A percentile compares a stretch with the other conserved stretches of the same genome.
Conservation (phyloP, 768 basidiomycete genomes). For the Naganishia randhawae region DNA sequence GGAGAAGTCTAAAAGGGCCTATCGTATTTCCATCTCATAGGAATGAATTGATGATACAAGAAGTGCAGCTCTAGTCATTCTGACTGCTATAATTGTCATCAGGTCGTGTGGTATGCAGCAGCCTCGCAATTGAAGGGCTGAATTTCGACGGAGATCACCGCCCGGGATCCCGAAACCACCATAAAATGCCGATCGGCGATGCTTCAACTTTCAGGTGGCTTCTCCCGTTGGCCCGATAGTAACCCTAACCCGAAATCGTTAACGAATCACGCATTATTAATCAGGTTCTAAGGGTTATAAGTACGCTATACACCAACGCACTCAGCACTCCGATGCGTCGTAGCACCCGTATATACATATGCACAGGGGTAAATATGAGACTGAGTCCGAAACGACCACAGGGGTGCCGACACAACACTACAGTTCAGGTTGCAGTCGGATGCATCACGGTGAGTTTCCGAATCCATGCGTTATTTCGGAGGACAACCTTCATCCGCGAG, state of each 20-base stretch:
- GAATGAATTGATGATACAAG: neutral
- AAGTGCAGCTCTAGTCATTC: neutral
- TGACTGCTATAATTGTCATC: neutral
- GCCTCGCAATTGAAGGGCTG: neutral
- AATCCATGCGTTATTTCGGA: too few relatives aligned
- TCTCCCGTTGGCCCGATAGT: constrained; percentile 2
- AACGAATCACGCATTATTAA: too few relatives aligned
- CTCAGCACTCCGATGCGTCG: too few relatives aligned
- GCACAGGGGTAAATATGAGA: too few relatives aligned
- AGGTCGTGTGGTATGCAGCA: neutral
- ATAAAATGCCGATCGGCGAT: constrained; percentile 9
- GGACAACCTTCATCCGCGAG: too few relatives aligned
- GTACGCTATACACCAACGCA: too few relatives aligned
- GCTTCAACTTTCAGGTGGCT: neutral
- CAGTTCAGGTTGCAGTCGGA: too few relatives aligned
- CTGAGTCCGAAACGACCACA: too few relatives aligned
- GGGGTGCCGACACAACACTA: too few relatives aligned
- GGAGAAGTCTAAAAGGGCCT: neutral
- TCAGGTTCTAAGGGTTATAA: too few relatives aligned
- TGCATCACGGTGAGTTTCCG: too few relatives aligned
- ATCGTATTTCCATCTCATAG: neutral
- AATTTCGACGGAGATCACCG: constrained; percentile 11
- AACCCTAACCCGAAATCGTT: neutral
- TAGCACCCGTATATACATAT: too few relatives aligned
- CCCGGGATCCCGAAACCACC: constrained; percentile 1